A percentile compares a stretch with the other conserved stretches of the same genome.
Conservation (phyloP, 257 asterid genomes). For the Catharanthus roseus region DNA sequence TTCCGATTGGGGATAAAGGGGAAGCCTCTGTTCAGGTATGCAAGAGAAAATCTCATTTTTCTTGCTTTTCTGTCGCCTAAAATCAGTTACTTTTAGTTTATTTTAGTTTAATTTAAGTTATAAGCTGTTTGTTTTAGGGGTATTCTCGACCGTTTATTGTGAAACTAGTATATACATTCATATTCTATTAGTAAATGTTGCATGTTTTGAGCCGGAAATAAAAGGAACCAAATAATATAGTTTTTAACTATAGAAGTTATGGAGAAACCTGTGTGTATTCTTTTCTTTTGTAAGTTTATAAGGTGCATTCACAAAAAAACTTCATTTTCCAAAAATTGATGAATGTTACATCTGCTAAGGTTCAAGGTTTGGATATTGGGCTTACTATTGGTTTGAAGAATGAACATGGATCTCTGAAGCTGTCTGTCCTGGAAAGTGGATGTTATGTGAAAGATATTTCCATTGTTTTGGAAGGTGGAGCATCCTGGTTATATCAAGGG, state of each 20-base stretch:
- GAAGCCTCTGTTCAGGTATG: constrained; percentile 66
- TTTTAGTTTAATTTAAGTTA: too few species aligned
- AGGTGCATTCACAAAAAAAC: neutral
- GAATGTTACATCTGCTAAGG: constrained; percentile 40
- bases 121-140: too few species aligned
- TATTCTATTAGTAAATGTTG: neutral
- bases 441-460: constrained; percentile 64
- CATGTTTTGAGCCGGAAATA: neutral
- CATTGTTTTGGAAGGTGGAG: constrained; percentile 86
- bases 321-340: constrained; percentile 17
- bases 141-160: too few species aligned
- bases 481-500: constrained; percentile 99
- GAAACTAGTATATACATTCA: neutral
- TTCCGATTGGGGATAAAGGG: constrained; percentile 65
- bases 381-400: constrained; percentile 55
- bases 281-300: constrained; percentile 14
- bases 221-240: neutral
- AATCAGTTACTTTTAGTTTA: too few species aligned
- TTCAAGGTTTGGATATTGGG: constrained; percentile 77
- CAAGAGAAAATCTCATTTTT: neutral
- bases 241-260: neutral
- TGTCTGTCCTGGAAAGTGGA: constrained; percentile 72
- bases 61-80: too few species aligned
- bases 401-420: constrained; percentile 58
- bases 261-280: neutral